Base-by-base conservation (phyloP, 1,139 yeast genomes). In the Magnusiomyces paraingens region DNA sequence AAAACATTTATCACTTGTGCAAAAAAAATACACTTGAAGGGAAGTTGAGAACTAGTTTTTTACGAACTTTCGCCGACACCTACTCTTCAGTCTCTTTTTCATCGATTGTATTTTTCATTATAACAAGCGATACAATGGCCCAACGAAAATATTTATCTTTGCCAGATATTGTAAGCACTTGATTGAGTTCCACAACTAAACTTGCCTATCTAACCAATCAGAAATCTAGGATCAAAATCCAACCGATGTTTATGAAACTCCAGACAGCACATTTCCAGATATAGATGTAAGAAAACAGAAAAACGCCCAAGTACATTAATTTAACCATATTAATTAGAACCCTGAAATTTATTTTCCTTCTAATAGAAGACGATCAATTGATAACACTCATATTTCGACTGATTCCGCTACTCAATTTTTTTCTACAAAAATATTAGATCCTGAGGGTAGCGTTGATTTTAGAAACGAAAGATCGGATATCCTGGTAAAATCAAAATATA, bases 221-320 rank as follows among this genome's bases (percentile, higher is more conserved):
- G 15, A 36, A 38, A 36, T 42, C 17, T 10, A 53, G 58, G 58
- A 55, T 41, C 51, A 54, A 14, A 55, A 51, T 43, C 55, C 58
- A 17, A 39, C 46, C 17, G 58, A 55, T 29, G 45, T 55, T 4
- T 55, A 45, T 26, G 58, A 55, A 48, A 48, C 55, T 14, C 43
- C 51, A 18, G 55, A 52, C 40, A 43, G 48, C 8, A 38, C 17
- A 11, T 42, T 44, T 18, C 20, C 41, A 15, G 49, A 49, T 15
- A 20, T n/a, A 15, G 51, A 39, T 11, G 54, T 50, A 55, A 43
- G 52, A 21, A 2, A 41, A 26, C 35, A n/a, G n/a, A 10, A 40
- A 8, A 40, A 40, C 10, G 10, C 15, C 43, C 12, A 40, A 8
- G 15, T 12, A n/a, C 8, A 8, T 42, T 12, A 5, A 42, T 14